Conservation (phyloP, 129 eudicot genomes). For the Kitagawia praeruptora region DNA sequence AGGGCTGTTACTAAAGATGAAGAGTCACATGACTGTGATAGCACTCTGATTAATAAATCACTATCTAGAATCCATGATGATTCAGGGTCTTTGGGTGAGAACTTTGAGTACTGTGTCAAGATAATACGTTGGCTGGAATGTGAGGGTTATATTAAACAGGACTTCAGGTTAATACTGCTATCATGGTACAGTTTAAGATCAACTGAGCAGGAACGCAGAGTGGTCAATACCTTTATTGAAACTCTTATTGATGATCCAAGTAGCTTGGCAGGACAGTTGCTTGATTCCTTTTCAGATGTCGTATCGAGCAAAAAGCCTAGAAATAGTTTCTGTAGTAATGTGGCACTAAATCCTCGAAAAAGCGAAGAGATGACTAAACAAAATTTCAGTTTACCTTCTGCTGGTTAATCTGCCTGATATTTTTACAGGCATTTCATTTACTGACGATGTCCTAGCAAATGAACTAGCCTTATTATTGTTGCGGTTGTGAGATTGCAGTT, state of each 20-base stretch:
- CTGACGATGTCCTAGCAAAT: background rate
- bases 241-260: slow-evolving; percentile 64
- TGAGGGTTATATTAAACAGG: slow-evolving; percentile 50
- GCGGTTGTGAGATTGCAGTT: background rate
- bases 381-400: background rate
- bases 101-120: slow-evolving; percentile 75
- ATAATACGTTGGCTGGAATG: slow-evolving; percentile 67
- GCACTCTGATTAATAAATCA: slow-evolving; percentile 74
- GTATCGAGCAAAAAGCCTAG: slow-evolving; percentile 47
- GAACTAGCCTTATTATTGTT: background rate
- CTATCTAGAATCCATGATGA: slow-evolving; percentile 21
- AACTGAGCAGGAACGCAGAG: slow-evolving; percentile 76
- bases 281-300: slow-evolving; percentile 71
- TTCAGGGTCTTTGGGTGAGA: slow-evolving; percentile 46
- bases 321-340: slow-evolving; percentile 45
- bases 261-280: slow-evolving; percentile 82
- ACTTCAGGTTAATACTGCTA: slow-evolving; percentile 60
- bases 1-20: slow-evolving; percentile 43
- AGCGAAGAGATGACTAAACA: background rate
- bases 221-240: slow-evolving; percentile 69
- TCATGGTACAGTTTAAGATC: slow-evolving; percentile 90
- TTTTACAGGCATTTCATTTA: background rate
- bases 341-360: slow-evolving; percentile 24
- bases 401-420: background rate
- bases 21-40: slow-evolving; percentile 55